phyloP scores from a whole-genome alignment of 2,329 filamentous ascomycete species.

The Graphiopsis chlorocephala region DNA sequence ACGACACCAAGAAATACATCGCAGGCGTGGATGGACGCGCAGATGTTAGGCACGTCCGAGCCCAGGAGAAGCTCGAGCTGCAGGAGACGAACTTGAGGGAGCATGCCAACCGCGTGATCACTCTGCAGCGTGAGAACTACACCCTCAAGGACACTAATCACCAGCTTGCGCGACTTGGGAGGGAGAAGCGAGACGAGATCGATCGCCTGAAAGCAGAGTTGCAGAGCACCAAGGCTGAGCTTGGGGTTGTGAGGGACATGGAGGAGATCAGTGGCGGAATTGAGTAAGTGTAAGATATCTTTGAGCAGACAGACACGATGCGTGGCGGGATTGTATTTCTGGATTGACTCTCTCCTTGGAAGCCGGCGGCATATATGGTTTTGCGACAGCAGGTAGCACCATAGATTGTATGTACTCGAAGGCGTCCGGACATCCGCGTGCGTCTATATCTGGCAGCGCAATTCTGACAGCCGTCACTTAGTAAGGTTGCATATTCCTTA shows the following conservation, averaged over 20 bases:
- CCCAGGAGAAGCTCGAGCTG: background rate
- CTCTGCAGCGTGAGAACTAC: background rate
- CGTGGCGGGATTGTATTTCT: background rate
- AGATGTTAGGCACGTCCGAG: background rate
- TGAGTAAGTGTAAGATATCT: background rate
- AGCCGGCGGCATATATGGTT: no score
- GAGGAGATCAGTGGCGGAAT: background rate
- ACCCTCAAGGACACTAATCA: background rate
- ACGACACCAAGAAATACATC: background rate
- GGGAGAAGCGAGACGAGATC: background rate
- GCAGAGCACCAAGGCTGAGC: background rate
- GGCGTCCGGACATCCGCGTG: no score
- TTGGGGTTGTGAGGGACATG: background rate
- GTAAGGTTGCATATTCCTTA: no score
- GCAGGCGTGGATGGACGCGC: background rate
- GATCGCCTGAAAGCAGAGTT: background rate
- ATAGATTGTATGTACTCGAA: background rate
- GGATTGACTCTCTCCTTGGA: background rate
- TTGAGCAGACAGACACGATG: background rate
- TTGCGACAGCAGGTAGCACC: background rate
- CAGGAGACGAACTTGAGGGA: background rate
- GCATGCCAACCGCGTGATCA: background rate
- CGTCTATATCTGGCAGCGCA: no score
- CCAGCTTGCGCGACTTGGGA: background rate
- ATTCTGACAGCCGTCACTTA: no score